Conservation (phyloP, 768 basidiomycete species). For the Boletus tomentosulus region DNA sequence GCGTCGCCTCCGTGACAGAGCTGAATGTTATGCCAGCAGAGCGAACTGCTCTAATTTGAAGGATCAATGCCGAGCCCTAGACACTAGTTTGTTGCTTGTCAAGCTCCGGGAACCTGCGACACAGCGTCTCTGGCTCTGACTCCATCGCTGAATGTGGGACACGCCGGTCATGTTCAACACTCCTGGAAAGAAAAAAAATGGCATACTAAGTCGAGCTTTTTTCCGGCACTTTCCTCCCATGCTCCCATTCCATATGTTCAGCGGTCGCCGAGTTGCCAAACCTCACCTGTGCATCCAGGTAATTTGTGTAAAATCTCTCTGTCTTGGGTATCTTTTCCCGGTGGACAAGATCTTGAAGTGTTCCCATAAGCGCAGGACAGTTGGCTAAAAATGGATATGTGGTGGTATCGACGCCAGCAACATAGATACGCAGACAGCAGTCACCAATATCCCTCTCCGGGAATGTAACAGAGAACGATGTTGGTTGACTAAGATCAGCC, state of each 20-base stretch:
- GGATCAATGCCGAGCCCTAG: too few relatives aligned
- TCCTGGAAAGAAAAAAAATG: too few relatives aligned
- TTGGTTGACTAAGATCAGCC: background rate
- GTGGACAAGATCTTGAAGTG: background rate
- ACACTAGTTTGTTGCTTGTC: too few relatives aligned
- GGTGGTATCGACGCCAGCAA: background rate
- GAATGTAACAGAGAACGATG: too few relatives aligned
- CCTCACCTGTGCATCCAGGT: background rate
- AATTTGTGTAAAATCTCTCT: background rate
- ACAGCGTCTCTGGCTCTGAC: too few relatives aligned
- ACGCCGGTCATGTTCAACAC: too few relatives aligned
- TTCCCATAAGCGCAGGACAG: background rate
- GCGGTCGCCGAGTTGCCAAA: background rate
- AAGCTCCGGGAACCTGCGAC: too few relatives aligned
- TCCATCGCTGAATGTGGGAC: too few relatives aligned
- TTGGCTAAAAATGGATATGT: background rate
- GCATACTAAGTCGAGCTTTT: too few relatives aligned
- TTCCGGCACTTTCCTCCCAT: background rate
- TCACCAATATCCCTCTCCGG: background rate
- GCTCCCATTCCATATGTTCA: background rate
- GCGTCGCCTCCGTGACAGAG: background rate
- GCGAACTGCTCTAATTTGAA: background rate
- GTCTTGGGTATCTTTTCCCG: background rate
- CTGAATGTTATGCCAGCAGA: background rate
- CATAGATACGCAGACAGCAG: background rate